Base-by-base conservation (phyloP, 2,329 filamentous ascomycete species). In the Ceratocystis diversiconidia region DNA sequence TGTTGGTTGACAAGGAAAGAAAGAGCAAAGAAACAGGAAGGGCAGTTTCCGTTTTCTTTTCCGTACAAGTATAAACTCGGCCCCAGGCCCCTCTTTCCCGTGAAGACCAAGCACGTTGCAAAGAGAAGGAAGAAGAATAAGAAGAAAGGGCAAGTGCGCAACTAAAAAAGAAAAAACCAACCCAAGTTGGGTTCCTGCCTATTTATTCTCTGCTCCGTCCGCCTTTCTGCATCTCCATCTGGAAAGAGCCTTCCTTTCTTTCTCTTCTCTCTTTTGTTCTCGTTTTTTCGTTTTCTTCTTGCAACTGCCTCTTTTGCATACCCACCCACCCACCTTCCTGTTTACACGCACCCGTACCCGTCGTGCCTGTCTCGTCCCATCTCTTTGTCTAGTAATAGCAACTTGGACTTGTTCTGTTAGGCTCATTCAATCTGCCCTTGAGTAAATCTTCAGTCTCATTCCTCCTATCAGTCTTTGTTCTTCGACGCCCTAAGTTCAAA, bases 1-100 rank as follows among this genome's bases (percentile, higher is more conserved):
- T 43, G 43, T 41, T 62, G 36, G 60, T 62, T 62, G 60, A 62
- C 60, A 62, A 62, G 60, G 36, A 28, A 62, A 22, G 44, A 32
- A 62, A 44, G 60, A 43, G 8, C 36, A 25, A 62, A 36, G 32
- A 15, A 43, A 44, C 30, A 43, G 22, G 28, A 46, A 62, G 25
- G 60, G 30, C 60, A 62, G 43, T 55, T 55, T 55, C 22, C 22
- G 50, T 25, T 48, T 48, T 22, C 50, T 55, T 55, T 50, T 55
- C 60, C 36, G 22, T 44, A 43, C 36, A 62, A 46, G 60, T 62
- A 62, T 62, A 46, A 62, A 62, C 19, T 62, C 36, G n/a, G 60
- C 36, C 60, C 60, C 60, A 43, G 30, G 17, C 19, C 60, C 60
- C 36, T 22, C 60, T n/a, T 22, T 62, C 22, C 41, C 60, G 60